A percentile compares a stretch with the other conserved stretches of the same genome.
Evolutionary conservation across 768 basidiomycete genomes (phyloP).

Genomic region (Punctularia strigosozonata): DNA sequence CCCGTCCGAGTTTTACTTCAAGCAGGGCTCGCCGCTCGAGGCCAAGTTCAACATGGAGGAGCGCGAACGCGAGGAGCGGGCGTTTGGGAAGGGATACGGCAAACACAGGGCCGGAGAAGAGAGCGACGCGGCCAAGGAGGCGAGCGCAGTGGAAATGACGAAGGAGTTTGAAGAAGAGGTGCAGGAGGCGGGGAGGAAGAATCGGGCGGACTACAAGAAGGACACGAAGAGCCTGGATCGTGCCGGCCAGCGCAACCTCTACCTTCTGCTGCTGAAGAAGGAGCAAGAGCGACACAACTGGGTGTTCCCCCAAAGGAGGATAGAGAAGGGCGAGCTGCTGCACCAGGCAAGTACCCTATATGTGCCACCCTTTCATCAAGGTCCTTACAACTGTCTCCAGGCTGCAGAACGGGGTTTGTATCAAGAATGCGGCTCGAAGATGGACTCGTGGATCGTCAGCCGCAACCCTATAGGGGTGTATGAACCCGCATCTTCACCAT

Average conservation of each 20-base stretch:
- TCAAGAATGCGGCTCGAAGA: conserved; percentile 62
- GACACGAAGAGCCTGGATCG: conserved; percentile 74
- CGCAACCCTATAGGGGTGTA: conserved; percentile 65
- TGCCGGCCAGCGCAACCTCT: conserved; percentile 75
- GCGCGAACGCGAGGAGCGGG: conserved; percentile 52
- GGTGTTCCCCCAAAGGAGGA: conserved; percentile 68
- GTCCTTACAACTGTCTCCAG: conserved; percentile 24
- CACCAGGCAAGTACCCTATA: conserved; percentile 50
- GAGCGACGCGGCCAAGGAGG: conserved; percentile 39
- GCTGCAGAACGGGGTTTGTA: conserved; percentile 64
- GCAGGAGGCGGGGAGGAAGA: conserved; percentile 47
- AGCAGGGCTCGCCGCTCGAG: conserved; percentile 78
- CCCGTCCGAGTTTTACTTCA: conserved; percentile 88
- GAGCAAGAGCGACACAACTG: conserved; percentile 42
- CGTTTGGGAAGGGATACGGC: conserved; percentile 60
- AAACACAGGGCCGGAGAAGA: conserved; percentile 29
- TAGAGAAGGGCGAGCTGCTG: conserved; percentile 55
- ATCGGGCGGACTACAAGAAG: conserved; percentile 44
- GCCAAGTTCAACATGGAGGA: conserved; percentile 72
- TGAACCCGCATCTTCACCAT: conserved; percentile 1
- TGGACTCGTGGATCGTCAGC: conserved; percentile 94
- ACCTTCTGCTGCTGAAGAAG: conserved; percentile 58
- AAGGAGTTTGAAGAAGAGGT: conserved; percentile 46
- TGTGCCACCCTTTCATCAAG: conserved; percentile 6
- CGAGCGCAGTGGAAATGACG: conserved; percentile 36